phyloP scores from a whole-genome alignment of 768 basidiomycete genomes.

The Suillus subaureus region DNA sequence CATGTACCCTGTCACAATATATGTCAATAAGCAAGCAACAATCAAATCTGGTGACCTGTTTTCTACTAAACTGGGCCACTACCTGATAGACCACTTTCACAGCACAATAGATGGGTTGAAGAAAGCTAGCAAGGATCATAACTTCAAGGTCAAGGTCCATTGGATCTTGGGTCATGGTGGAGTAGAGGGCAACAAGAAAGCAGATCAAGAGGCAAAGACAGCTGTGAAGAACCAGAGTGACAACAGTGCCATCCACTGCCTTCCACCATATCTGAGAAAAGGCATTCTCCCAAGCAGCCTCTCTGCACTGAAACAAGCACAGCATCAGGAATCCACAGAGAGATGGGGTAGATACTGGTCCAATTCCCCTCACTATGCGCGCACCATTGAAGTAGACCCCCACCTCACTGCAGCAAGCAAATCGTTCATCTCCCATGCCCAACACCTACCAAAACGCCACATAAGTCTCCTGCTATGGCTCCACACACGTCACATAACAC shows the following conservation, averaged over 20 bases:
- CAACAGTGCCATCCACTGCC: background rate
- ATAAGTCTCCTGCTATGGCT: constrained; percentile 34
- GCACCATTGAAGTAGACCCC: background rate
- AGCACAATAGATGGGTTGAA: background rate
- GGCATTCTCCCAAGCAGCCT: background rate
- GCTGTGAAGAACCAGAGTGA: constrained; percentile 9
- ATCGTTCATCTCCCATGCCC: constrained; percentile 13
- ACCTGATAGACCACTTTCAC: constrained; percentile 2
- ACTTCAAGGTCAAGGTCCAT: background rate
- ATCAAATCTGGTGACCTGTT: constrained; percentile 24
- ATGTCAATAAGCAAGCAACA: constrained; percentile 26
- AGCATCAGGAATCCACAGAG: background rate
- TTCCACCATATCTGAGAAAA: background rate
- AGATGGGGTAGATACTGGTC: background rate
- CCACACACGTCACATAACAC: constrained; percentile 31
- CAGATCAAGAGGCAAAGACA: constrained; percentile 25
- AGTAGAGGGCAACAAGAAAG: constrained; percentile 22
- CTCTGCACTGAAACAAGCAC: background rate
- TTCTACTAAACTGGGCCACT: background rate
- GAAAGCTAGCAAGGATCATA: background rate
- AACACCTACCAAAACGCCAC: constrained; percentile 3
- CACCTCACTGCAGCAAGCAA: background rate
- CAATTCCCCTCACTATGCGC: background rate
- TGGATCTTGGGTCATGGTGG: constrained; percentile 7
- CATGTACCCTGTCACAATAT: background rate